These are phyloP conservation scores for Coniochaeta ligniaria DNA, from an alignment of 2,329 filamentous ascomycete species.

Conservation along the genomic window DNA sequence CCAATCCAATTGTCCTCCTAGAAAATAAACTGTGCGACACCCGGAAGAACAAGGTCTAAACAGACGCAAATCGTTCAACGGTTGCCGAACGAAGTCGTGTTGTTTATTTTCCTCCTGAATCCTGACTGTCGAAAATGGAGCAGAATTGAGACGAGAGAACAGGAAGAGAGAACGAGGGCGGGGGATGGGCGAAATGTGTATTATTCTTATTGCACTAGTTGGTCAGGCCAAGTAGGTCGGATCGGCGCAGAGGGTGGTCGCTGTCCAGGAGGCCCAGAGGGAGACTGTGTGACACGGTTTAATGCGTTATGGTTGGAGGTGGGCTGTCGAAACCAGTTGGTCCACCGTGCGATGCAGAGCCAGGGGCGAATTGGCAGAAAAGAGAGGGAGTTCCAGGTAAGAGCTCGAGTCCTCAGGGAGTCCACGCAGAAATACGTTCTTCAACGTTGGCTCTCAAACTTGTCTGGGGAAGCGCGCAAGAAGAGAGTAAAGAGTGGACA, in stretches of 20 bases:
- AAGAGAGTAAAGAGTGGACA: background rate
- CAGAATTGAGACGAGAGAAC: conserved; percentile 5
- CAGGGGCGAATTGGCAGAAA: background rate
- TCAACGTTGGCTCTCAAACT: background rate
- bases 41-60: background rate
- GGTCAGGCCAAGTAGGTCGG: conserved; percentile 10
- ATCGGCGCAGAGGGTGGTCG: conserved; percentile 10
- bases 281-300: background rate
- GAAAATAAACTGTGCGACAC: background rate
- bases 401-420: background rate
- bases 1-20: background rate
- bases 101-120: background rate
- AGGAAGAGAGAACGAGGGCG: conserved; percentile 6
- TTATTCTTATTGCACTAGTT: conserved; percentile 16
- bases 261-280: conserved; percentile 8
- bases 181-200: conserved; percentile 9
- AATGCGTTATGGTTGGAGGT: conserved; percentile 1
- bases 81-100: background rate
- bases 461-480: background rate
- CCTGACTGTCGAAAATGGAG: background rate
- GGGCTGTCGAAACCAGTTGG: conserved; percentile 1
- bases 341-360: background rate
- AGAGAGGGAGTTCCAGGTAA: background rate
- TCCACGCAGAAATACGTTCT: background rate
- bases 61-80: background rate